phyloP scores from a whole-genome alignment of 1,139 yeast genomes.

The Diutina siamensis region DNA sequence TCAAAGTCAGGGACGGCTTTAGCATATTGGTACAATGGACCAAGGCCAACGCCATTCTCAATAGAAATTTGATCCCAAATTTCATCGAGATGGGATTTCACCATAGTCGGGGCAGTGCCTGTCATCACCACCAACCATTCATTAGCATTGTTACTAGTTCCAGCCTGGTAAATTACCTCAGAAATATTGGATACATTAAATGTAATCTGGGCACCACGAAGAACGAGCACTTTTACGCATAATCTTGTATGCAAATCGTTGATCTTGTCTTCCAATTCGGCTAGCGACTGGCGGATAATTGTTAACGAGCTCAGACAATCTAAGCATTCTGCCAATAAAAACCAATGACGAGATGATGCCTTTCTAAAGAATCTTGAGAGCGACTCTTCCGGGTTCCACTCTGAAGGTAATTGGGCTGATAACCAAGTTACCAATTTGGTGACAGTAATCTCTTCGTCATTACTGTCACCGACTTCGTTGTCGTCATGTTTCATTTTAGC shows the following conservation, averaged over 20 bases:
- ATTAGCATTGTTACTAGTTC: constrained; percentile 13
- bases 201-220: constrained; percentile 32
- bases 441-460: background rate
- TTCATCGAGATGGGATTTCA: background rate
- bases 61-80: background rate
- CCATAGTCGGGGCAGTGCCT: constrained; percentile 1
- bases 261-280: background rate
- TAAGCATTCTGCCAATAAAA: background rate
- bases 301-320: background rate
- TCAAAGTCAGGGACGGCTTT: background rate
- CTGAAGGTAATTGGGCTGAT: background rate
- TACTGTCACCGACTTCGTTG: background rate
- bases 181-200: constrained; percentile 58
- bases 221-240: background rate
- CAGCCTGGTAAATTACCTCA: constrained; percentile 38
- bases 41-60: background rate
- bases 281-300: background rate
- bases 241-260: background rate
- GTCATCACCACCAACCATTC: background rate
- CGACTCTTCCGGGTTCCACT: background rate
- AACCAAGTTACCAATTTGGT: background rate
- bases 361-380: background rate
- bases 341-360: constrained; percentile 4
- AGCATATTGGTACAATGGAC: background rate
- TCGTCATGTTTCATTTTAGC: background rate